Evolutionary conservation across 2,329 filamentous ascomycete genomes (phyloP).

Genomic region (Botrytis galanthina): DNA sequence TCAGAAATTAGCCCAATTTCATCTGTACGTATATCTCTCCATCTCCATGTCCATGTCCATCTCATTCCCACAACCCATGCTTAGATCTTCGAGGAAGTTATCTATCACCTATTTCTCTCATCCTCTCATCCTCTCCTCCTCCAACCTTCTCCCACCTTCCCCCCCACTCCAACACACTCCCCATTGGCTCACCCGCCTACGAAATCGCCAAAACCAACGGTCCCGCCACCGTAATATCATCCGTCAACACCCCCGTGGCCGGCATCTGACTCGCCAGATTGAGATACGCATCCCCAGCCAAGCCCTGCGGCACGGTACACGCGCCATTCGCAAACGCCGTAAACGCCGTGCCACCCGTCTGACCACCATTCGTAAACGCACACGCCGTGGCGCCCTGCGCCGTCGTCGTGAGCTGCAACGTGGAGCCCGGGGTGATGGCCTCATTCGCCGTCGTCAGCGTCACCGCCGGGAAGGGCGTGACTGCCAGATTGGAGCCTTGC

Average conservation of each 20-base stretch:
- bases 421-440: slow-evolving; percentile 43
- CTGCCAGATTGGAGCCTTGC: slow-evolving; percentile 58
- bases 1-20: neutral
- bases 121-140: neutral
- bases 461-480: slow-evolving; percentile 61
- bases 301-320: slow-evolving; percentile 60
- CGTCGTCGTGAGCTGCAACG: slow-evolving; percentile 50
- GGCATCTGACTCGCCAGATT: slow-evolving; percentile 58
- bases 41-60: too few species aligned
- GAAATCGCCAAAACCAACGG: slow-evolving; percentile 53
- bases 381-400: slow-evolving; percentile 58
- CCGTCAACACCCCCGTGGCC: slow-evolving; percentile 51
- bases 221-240: slow-evolving; percentile 65
- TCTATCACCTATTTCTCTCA: neutral
- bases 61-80: neutral
- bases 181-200: slow-evolving; percentile 27
- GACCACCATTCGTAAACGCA: slow-evolving; percentile 63
- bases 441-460: slow-evolving; percentile 47
- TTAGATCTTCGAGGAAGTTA: neutral
- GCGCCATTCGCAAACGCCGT: slow-evolving; percentile 52
- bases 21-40: neutral
- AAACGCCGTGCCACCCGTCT: slow-evolving; percentile 59
- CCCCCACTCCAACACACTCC: rapidly evolving
- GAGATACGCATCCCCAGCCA: slow-evolving; percentile 65
- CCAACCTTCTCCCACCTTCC: neutral